Evolutionary conservation across 495 filamentous ascomycete species (phyloP).

Genomic region (Aspergillus nidulans): DNA sequence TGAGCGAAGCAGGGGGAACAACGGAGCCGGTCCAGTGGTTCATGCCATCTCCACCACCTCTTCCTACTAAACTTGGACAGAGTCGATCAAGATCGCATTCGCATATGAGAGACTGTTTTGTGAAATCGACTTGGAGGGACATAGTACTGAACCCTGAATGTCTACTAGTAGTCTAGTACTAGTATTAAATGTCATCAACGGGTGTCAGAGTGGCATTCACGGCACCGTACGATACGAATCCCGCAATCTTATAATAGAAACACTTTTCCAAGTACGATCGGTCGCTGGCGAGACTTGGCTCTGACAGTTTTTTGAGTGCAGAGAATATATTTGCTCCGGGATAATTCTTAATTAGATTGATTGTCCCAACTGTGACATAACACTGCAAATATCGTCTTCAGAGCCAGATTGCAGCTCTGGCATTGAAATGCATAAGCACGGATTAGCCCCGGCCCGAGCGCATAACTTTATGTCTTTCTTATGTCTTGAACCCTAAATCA

Average conservation of each 20-base stretch:
- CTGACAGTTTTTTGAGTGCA: too few relatives aligned
- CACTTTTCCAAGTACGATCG: too few relatives aligned
- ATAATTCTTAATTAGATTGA: background rate
- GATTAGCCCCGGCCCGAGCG: background rate
- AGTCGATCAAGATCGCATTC: too few relatives aligned
- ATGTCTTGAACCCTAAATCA: background rate
- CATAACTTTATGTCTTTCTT: conserved; percentile 4
- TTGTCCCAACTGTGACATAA: background rate
- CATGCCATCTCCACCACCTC: background rate
- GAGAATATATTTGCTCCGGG: too few relatives aligned
- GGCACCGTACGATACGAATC: background rate
- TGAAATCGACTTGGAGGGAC: too few relatives aligned
- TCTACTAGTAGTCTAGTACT: too few relatives aligned
- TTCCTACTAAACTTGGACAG: background rate
- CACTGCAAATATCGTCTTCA: too few relatives aligned
- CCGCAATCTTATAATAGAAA: background rate
- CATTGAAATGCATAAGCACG: background rate
- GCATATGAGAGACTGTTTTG: too few relatives aligned
- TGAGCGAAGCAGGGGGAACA: conserved; percentile 6
- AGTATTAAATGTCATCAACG: too few relatives aligned
- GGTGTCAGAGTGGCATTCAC: too few relatives aligned
- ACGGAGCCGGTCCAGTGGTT: conserved; percentile 2
- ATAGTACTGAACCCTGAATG: too few relatives aligned
- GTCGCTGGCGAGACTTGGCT: background rate
- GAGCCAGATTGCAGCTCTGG: too few relatives aligned